Percentiles rank a stretch among this genome's conserved stretches.
phyloP scores from a whole-genome alignment of 2,329 filamentous ascomycete genomes.

The Ophiocordyceps sinensis region DNA sequence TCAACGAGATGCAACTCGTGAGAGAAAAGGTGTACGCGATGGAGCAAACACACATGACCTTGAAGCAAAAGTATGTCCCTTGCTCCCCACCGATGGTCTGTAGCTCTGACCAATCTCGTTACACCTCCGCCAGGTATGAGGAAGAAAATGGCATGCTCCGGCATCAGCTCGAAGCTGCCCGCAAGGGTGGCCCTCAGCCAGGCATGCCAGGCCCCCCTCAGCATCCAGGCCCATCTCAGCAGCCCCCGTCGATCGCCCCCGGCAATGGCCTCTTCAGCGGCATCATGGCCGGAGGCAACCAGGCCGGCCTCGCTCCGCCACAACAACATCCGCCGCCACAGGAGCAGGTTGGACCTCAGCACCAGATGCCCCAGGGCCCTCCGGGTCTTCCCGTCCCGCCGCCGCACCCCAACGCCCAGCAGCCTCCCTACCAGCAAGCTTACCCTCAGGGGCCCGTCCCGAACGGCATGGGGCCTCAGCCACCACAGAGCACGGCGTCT shows the following conservation, averaged over 20 bases:
- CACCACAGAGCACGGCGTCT: constrained; percentile 72
- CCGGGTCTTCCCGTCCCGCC: constrained; percentile 46
- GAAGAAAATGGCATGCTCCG: constrained; percentile 76
- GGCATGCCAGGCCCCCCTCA: constrained; percentile 55
- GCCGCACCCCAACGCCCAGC: constrained; percentile 46
- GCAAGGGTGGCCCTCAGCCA: constrained; percentile 43
- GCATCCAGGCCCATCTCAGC: constrained; percentile 67
- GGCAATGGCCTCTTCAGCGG: constrained; percentile 88
- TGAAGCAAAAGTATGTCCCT: constrained; percentile 73
- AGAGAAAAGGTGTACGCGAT: constrained; percentile 85
- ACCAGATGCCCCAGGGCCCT: constrained; percentile 58
- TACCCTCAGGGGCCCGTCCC: constrained; percentile 44
- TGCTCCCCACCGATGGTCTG: background rate
- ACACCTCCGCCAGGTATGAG: constrained; percentile 61
- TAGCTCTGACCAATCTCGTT: background rate
- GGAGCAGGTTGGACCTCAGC: constrained; percentile 36
- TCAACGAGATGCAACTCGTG: constrained; percentile 90
- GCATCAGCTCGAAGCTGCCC: constrained; percentile 69
- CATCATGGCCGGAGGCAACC: constrained; percentile 83
- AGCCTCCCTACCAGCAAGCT: constrained; percentile 60
- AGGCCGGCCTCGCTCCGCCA: constrained; percentile 73
- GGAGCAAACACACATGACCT: constrained; percentile 74
- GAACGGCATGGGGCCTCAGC: constrained; percentile 66
- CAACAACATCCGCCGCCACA: constrained; percentile 56
- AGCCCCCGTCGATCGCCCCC: constrained; percentile 77